phyloP scores from a whole-genome alignment of 2,329 filamentous ascomycete genomes.

The Tothia fuscella region DNA sequence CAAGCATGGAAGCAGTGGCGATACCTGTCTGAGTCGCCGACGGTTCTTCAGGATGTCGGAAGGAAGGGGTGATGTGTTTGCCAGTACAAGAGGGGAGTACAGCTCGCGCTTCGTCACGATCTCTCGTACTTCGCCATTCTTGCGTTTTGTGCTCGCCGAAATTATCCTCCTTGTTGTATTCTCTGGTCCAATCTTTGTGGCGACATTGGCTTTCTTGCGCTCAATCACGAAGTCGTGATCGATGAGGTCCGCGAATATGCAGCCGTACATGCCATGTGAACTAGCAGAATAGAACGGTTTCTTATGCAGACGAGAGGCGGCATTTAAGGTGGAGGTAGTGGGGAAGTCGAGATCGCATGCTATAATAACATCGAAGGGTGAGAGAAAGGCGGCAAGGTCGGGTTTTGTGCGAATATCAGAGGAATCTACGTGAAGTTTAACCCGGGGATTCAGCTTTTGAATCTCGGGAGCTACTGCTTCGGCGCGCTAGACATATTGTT shows the following conservation, averaged over 20 bases:
- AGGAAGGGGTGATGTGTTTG: constrained; percentile 61
- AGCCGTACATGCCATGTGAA: constrained; percentile 84
- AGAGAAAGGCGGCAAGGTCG: constrained; percentile 46
- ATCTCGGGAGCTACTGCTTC: constrained; percentile 67
- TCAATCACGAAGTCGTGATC: constrained; percentile 83
- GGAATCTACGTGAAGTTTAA: constrained; percentile 60
- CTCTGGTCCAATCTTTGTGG: constrained; percentile 47
- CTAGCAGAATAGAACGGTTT: constrained; percentile 82
- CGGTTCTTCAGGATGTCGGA: constrained; percentile 56
- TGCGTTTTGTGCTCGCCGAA: constrained; percentile 55
- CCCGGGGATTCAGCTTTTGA: constrained; percentile 79
- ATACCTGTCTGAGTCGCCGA: constrained; percentile 61
- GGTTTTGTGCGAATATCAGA: constrained; percentile 47
- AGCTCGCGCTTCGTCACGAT: constrained; percentile 83
- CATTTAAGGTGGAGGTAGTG: constrained; percentile 69
- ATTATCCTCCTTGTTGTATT: constrained; percentile 67
- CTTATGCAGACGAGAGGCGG: constrained; percentile 64
- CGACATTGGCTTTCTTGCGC: constrained; percentile 66
- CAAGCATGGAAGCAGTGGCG: constrained; percentile 72
- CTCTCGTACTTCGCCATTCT: constrained; percentile 58
- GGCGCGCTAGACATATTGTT: constrained; percentile 61
- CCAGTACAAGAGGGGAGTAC: constrained; percentile 80
- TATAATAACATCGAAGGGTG: constrained; percentile 72
- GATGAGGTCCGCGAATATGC: constrained; percentile 87
- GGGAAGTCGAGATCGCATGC: constrained; percentile 75